Percentiles rank a stretch among this genome's conserved stretches.
phyloP scores from a whole-genome alignment of 208 protist species.

The Acanthamoeba castellanii region DNA sequence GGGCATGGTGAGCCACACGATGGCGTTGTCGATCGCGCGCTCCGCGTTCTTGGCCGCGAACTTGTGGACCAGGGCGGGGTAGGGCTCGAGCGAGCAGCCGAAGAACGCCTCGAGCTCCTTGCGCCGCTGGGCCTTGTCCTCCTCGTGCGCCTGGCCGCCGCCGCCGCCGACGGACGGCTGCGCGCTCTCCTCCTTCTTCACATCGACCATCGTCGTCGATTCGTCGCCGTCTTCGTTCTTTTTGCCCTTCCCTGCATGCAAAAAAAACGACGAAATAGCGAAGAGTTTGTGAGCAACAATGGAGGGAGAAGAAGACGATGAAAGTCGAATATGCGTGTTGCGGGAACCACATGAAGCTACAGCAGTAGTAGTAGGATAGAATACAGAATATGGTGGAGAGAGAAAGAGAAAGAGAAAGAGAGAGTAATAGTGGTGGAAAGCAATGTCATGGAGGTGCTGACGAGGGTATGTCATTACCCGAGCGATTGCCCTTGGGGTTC shows the following conservation, averaged over 20 bases:
- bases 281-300: no score
- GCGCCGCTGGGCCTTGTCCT: background rate
- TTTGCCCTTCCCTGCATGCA: background rate
- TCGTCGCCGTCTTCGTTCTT: background rate
- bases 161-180: background rate
- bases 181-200: background rate
- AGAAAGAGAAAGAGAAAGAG: no score
- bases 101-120: constrained; percentile 52
- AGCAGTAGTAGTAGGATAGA: no score
- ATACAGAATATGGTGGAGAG: no score
- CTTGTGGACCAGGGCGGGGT: constrained; percentile 18
- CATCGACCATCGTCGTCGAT: background rate
- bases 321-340: no score
- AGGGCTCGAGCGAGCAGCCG: background rate
- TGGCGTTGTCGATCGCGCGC: constrained; percentile 43
- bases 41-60: constrained; percentile 14
- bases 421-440: no score
- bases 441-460: background rate
- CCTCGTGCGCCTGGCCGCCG: background rate
- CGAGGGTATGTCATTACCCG: background rate
- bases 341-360: no score
- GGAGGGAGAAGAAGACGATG: no score
- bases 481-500: constrained; percentile 14
- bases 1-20: background rate
- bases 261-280: no score